phyloP scores from a whole-genome alignment of 768 basidiomycete genomes.

The Suillus subalutaceus region DNA sequence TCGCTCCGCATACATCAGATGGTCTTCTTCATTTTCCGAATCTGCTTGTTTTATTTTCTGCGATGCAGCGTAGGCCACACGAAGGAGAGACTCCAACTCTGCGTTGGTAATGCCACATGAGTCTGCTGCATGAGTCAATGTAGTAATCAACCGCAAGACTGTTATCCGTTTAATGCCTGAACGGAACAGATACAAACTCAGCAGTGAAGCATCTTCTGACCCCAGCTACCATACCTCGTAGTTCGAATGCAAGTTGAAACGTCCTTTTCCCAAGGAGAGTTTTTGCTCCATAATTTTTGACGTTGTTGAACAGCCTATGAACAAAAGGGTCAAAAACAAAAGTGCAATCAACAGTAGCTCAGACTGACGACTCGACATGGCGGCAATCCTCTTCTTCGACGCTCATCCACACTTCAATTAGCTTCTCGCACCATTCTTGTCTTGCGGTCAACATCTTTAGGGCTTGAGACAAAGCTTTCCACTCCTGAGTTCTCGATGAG shows the following conservation, averaged over 20 bases:
- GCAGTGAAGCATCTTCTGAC: neutral
- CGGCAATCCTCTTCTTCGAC: slow-evolving; percentile 28
- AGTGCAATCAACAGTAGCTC: neutral
- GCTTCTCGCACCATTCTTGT: slow-evolving; percentile 23
- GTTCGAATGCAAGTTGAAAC: slow-evolving; percentile 24
- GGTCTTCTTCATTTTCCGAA: slow-evolving; percentile 12
- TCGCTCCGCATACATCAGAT: slow-evolving; percentile 19
- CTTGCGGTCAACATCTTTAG: slow-evolving; percentile 25
- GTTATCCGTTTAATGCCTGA: slow-evolving; percentile 26
- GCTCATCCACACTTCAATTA: slow-evolving; percentile 25
- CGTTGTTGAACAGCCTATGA: slow-evolving; percentile 20
- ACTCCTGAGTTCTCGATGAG: slow-evolving; percentile 21
- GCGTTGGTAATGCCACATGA: slow-evolving; percentile 18
- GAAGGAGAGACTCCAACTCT: slow-evolving; percentile 29
- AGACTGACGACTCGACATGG: slow-evolving; percentile 22
- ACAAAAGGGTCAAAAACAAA: neutral
- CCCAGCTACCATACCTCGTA: slow-evolving; percentile 17
- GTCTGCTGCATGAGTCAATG: slow-evolving; percentile 16
- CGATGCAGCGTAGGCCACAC: slow-evolving; percentile 22
- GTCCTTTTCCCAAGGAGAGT: slow-evolving; percentile 10
- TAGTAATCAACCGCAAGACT: slow-evolving; percentile 29
- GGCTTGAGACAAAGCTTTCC: slow-evolving; percentile 19
- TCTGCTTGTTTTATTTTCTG: slow-evolving; percentile 17
- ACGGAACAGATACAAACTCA: neutral
- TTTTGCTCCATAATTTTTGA: slow-evolving; percentile 23